Evolutionary conservation across 805 yeast species (phyloP).

Genomic region (Myxozyma nipponensis): DNA sequence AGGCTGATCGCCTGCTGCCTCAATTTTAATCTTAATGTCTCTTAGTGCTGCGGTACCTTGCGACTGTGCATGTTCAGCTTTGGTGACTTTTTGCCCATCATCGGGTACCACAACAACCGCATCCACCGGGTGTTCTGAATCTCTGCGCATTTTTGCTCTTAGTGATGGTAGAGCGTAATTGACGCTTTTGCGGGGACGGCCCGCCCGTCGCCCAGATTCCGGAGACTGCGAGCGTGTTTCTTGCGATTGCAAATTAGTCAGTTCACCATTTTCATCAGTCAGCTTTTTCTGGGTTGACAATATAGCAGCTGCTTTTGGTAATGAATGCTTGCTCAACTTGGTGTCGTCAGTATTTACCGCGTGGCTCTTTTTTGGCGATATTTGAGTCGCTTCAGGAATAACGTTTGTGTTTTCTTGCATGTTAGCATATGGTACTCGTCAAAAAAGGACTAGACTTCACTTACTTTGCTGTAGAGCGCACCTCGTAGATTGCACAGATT

Average conservation of each 20-base stretch:
- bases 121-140: conserved; percentile 54
- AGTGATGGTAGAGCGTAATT: conserved; percentile 67
- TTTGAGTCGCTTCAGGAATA: background rate
- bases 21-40: background rate
- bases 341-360: background rate
- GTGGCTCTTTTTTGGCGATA: background rate
- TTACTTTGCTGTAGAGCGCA: conserved; percentile 14
- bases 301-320: background rate
- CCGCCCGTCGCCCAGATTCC: conserved; percentile 7
- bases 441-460: background rate
- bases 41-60: background rate
- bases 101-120: conserved; percentile 44
- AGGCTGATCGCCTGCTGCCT: background rate
- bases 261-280: background rate
- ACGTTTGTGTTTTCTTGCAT: conserved; percentile 9
- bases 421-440: background rate
- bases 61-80: background rate
- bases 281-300: background rate
- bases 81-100: background rate
- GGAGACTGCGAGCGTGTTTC: conserved; percentile 4
- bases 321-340: background rate
- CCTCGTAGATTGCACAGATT: background rate
- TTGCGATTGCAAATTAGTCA: background rate
- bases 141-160: conserved; percentile 65
- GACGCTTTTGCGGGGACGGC: conserved; percentile 40